Conservation (phyloP, 2,329 filamentous ascomycete genomes). For the Endothia cerciana region DNA sequence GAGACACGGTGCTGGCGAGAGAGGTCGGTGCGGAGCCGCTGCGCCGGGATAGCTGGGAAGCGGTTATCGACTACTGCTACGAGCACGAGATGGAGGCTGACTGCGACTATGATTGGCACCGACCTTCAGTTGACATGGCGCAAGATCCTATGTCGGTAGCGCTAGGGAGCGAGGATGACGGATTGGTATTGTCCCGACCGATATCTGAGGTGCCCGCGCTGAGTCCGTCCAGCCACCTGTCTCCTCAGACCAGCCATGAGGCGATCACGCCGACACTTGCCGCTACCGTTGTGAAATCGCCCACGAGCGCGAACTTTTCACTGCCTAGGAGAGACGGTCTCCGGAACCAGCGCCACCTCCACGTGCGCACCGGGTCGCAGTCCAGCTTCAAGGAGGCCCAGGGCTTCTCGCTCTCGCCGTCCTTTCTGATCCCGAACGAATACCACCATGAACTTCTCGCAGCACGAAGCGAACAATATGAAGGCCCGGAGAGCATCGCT, state of each 20-base stretch:
- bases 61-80: slow-evolving; percentile 73
- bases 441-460: slow-evolving; percentile 58
- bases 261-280: slow-evolving; percentile 48
- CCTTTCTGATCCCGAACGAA: slow-evolving; percentile 64
- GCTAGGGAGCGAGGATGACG: slow-evolving; percentile 30
- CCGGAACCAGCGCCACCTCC: slow-evolving; percentile 37
- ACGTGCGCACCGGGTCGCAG: slow-evolving; percentile 49
- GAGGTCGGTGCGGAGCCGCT: slow-evolving; percentile 36
- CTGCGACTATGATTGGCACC: slow-evolving; percentile 69
- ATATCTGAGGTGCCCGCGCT: slow-evolving; percentile 47
- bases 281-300: slow-evolving; percentile 42
- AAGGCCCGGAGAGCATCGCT: slow-evolving; percentile 40
- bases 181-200: slow-evolving; percentile 25
- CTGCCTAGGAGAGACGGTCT: slow-evolving; percentile 47
- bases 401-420: slow-evolving; percentile 63
- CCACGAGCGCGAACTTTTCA: slow-evolving; percentile 55
- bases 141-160: slow-evolving; percentile 34
- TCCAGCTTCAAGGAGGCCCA: slow-evolving; percentile 63
- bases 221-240: slow-evolving; percentile 50
- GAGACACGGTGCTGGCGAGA: slow-evolving; percentile 34
- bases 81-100: slow-evolving; percentile 70
- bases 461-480: slow-evolving; percentile 41
- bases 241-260: slow-evolving; percentile 37
- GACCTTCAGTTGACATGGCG: slow-evolving; percentile 54
- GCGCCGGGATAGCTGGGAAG: slow-evolving; percentile 63